phyloP scores from a whole-genome alignment of 1,284 basidiomycete genomes.

The Leccinum pseudoinsigne region DNA sequence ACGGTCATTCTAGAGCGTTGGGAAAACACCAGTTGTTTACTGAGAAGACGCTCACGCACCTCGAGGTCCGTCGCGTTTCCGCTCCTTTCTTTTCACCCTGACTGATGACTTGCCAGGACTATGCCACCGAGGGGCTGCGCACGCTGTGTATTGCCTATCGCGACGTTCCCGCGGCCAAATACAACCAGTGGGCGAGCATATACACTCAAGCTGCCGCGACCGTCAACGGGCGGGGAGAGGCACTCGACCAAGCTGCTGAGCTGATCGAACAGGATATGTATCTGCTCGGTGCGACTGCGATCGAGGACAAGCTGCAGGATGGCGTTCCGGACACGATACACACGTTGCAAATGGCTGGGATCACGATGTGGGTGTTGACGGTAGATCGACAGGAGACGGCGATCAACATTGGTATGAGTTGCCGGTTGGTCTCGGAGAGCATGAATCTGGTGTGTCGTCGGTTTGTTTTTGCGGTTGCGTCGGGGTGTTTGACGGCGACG shows the following conservation, averaged over 20 bases:
- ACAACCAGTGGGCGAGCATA: constrained; percentile 84
- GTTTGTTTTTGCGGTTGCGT: background rate
- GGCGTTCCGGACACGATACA: constrained; percentile 99
- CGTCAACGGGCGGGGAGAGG: constrained; percentile 91
- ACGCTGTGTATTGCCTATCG: constrained; percentile 97
- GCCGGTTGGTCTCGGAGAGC: constrained; percentile 94
- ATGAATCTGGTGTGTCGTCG: constrained; percentile 85
- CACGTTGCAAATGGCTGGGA: constrained; percentile 95
- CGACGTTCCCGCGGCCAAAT: constrained; percentile 90
- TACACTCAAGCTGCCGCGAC: constrained; percentile 93
- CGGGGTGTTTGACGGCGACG: background rate
- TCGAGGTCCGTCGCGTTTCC: constrained; percentile 63
- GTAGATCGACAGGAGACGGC: constrained; percentile 99
- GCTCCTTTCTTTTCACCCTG: background rate
- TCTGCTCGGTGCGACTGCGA: constrained; percentile 94
- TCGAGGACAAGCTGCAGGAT: constrained; percentile 98
- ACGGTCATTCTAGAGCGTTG: constrained; percentile 94
- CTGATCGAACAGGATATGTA: constrained; percentile 94
- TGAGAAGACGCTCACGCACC: constrained; percentile 86
- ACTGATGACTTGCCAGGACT: constrained; percentile 52
- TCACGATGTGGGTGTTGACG: constrained; percentile 99
- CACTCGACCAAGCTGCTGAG: constrained; percentile 93
- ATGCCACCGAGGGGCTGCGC: constrained; percentile 94
- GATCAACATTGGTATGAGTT: constrained; percentile 98
- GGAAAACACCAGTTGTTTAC: constrained; percentile 81